A percentile compares a stretch with the other conserved stretches of the same genome.
Evolutionary conservation across 2,329 filamentous ascomycete species (phyloP).

Genomic region (Trichophyton verrucosum): DNA sequence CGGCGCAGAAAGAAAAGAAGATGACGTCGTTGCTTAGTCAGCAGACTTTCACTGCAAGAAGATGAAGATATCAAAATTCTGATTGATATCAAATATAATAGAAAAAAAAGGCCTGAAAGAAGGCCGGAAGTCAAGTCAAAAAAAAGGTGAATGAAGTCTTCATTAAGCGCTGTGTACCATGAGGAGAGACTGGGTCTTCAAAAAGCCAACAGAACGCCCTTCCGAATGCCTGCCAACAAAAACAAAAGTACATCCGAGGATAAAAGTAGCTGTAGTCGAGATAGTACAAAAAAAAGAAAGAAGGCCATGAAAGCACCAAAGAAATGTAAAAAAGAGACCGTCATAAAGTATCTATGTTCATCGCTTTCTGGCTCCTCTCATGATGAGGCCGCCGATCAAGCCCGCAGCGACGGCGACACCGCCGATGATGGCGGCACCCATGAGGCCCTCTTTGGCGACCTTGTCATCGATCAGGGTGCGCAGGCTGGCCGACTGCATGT

Average conservation of each 20-base stretch:
- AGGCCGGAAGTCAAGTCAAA: background rate
- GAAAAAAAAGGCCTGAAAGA: background rate
- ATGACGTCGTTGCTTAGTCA: slow-evolving; percentile 1
- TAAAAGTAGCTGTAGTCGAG: background rate
- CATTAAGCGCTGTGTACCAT: background rate
- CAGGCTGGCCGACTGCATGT: slow-evolving; percentile 80
- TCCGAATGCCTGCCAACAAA: background rate
- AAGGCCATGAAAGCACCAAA: background rate
- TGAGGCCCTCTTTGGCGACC: slow-evolving; percentile 83
- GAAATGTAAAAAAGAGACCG: background rate
- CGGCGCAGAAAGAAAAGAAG: background rate
- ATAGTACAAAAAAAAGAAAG: background rate
- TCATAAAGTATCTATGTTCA: slow-evolving; percentile 16
- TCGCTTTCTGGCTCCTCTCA: slow-evolving; percentile 59
- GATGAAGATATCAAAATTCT: background rate
- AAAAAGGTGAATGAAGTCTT: background rate
- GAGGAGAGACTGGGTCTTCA: background rate
- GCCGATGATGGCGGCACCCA: slow-evolving; percentile 90
- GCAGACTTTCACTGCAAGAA: background rate
- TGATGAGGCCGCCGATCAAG: slow-evolving; percentile 76
- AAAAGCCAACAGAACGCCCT: slow-evolving; percentile 1
- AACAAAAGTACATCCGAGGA: background rate
- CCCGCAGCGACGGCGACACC: slow-evolving; percentile 86
- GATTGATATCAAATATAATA: background rate
- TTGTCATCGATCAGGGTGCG: slow-evolving; percentile 86